Conservation (phyloP, 129 eudicot species). For the Arctium minus region DNA sequence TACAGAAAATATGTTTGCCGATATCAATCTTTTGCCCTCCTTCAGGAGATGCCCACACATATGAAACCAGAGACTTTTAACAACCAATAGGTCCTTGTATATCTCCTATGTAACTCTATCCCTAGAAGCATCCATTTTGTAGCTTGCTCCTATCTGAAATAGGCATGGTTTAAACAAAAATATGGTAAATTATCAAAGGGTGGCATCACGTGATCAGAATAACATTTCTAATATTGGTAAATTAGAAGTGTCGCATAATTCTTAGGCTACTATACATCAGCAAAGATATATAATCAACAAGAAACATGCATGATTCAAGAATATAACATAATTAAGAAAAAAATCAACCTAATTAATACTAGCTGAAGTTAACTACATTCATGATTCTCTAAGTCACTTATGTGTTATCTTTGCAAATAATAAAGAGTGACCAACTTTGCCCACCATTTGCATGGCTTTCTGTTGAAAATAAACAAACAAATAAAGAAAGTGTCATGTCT, state of each 20-base stretch:
- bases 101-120: constrained; percentile 36
- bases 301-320: neutral
- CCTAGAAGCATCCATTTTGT: constrained; percentile 38
- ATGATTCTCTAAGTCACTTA: too few relatives aligned
- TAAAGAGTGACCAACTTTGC: too few relatives aligned
- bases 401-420: too few relatives aligned
- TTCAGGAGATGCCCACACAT: constrained; percentile 76
- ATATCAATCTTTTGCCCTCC: constrained; percentile 59
- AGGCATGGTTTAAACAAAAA: too few relatives aligned
- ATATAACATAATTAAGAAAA: neutral
- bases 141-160: constrained; percentile 36
- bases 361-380: too few relatives aligned
- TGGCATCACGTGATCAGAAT: constrained; percentile 7
- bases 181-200: too few relatives aligned
- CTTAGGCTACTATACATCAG: neutral
- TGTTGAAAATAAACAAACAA: too few relatives aligned
- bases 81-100: too few relatives aligned
- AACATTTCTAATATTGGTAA: neutral
- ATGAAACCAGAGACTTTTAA: too few relatives aligned
- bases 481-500: too few relatives aligned
- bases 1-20: constrained; percentile 83
- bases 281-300: neutral
- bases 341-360: neutral
- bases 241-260: neutral
- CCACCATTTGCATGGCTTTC: too few relatives aligned